Evolutionary conservation across 805 yeast genomes (phyloP).

Genomic region (Pichia ethanolica): DNA sequence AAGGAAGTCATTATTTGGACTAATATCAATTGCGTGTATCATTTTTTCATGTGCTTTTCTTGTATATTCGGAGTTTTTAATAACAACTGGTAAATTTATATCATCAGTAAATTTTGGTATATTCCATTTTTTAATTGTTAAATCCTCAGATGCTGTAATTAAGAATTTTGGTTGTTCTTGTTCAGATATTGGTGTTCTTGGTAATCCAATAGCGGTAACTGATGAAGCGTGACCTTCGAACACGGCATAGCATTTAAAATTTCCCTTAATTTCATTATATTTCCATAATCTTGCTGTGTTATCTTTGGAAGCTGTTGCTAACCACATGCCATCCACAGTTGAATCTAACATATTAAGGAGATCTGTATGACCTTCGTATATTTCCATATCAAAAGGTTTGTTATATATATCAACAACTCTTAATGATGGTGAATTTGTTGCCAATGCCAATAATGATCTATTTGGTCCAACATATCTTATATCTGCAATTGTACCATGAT

Average conservation of each 20-base stretch:
- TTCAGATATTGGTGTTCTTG: conserved; percentile 38
- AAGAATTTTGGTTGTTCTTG: conserved; percentile 53
- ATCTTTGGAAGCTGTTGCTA: conserved; percentile 90
- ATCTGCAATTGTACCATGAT: conserved; percentile 94
- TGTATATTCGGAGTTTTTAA: conserved; percentile 72
- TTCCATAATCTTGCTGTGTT: conserved; percentile 79
- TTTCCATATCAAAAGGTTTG: conserved; percentile 50
- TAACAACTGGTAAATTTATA: conserved; percentile 16
- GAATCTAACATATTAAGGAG: conserved; percentile 74
- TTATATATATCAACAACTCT: conserved; percentile 61
- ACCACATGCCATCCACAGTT: conserved; percentile 77
- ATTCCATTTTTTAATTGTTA: conserved; percentile 81
- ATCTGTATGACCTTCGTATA: conserved; percentile 80
- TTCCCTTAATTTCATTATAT: conserved; percentile 37
- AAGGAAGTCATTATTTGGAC: conserved; percentile 83
- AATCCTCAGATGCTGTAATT: conserved; percentile 77
- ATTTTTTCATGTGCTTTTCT: conserved; percentile 96
- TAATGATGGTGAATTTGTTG: conserved; percentile 88
- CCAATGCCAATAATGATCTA: conserved; percentile 58
- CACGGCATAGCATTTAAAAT: conserved; percentile 44
- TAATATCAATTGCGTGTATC: conserved; percentile 78
- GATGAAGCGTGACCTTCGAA: conserved; percentile 85
- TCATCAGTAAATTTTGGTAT: conserved; percentile 38
- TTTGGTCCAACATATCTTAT: conserved; percentile 68
- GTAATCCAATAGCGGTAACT: conserved; percentile 73